Conservation (phyloP, 495 filamentous ascomycete genomes). For the Neurospora tetraspora region DNA sequence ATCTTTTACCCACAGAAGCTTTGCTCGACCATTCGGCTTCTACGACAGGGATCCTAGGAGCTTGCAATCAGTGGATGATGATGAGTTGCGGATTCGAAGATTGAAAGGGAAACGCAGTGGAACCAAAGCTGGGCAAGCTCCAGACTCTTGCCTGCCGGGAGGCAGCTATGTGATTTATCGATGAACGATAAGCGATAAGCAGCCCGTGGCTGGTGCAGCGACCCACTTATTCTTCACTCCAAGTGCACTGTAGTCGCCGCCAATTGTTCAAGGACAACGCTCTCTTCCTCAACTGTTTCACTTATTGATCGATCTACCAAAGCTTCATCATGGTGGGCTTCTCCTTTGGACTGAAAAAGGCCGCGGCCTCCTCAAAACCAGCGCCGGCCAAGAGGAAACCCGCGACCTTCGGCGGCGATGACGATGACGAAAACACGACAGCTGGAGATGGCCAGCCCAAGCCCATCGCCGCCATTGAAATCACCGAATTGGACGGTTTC, state of each 20-base stretch:
- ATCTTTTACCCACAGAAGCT: not conserved
- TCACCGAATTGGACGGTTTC: slow-evolving; percentile 16
- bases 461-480: slow-evolving; percentile 5
- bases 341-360: slow-evolving; percentile 30
- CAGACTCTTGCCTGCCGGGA: not conserved
- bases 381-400: slow-evolving; percentile 11
- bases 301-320: not conserved
- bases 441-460: slow-evolving; percentile 8
- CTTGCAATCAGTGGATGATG: not conserved
- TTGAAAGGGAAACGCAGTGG: not conserved
- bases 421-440: slow-evolving; percentile 14
- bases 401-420: slow-evolving; percentile 18
- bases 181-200: not conserved
- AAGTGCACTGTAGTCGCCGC: not conserved
- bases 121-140: not conserved
- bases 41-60: not conserved
- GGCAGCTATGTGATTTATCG: not conserved
- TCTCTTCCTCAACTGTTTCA: not conserved
- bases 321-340: slow-evolving; percentile 22
- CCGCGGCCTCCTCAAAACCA: slow-evolving; percentile 8
- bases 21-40: not conserved
- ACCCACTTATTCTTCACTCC: not conserved
- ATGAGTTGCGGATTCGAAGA: not conserved
- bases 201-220: not conserved
- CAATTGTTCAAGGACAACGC: not conserved